A percentile compares a stretch with the other conserved stretches of the same genome.
phyloP scores from a whole-genome alignment of 768 basidiomycete species.

The Phylloporus rhodoxanthus region DNA sequence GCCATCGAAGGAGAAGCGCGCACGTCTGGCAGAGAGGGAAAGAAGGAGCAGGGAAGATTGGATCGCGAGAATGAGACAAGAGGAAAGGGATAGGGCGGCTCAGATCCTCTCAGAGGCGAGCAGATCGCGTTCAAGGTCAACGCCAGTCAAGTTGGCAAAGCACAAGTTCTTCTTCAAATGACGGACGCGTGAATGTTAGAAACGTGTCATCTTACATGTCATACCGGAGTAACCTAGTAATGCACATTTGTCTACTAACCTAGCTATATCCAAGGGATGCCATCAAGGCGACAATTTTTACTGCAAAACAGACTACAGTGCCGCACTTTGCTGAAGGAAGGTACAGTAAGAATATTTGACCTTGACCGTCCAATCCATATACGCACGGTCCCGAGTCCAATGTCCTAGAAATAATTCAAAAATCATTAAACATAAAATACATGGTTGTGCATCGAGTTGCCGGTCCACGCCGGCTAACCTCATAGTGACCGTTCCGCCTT shows the following conservation, averaged over 20 bases:
- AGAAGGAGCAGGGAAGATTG: conserved; percentile 38
- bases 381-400: conserved; percentile 13
- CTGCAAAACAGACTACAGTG: conserved; percentile 6
- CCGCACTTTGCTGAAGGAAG: no score
- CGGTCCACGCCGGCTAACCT: conserved; percentile 25
- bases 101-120: conserved; percentile 27
- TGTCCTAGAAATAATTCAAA: conserved; percentile 12
- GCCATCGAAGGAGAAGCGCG: conserved; percentile 49
- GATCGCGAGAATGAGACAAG: conserved; percentile 34
- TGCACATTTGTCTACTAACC: background rate
- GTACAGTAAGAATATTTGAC: no score
- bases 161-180: conserved; percentile 42
- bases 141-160: conserved; percentile 24
- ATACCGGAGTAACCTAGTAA: background rate
- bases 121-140: conserved; percentile 10
- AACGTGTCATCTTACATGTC: no score
- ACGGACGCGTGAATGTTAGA: no score
- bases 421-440: conserved; percentile 21
- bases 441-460: no score
- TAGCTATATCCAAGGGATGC: background rate
- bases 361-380: conserved; percentile 2
- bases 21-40: conserved; percentile 46
- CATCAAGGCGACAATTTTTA: background rate
- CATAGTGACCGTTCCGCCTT: conserved; percentile 16
- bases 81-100: conserved; percentile 37